Conservation (phyloP, 805 yeast genomes). For the Saccharomycopsis synnaedendra region DNA sequence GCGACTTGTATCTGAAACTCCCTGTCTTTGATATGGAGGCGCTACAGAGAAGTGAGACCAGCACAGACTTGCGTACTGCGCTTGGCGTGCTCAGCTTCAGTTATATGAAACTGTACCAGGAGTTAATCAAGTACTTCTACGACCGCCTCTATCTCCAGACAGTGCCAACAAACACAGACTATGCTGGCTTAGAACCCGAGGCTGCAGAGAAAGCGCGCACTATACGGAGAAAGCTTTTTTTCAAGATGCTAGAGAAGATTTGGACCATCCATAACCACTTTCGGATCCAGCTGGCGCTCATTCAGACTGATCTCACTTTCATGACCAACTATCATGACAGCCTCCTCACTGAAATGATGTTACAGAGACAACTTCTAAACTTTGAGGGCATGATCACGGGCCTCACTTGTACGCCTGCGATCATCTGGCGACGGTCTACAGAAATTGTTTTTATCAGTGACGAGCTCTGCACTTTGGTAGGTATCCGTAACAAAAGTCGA, state of each 20-base stretch:
- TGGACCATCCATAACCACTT: conserved; percentile 16
- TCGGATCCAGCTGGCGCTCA: conserved; percentile 15
- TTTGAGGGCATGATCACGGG: conserved; percentile 28
- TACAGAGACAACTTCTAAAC: conserved; percentile 24
- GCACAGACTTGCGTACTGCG: conserved; percentile 8
- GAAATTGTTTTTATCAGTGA: conserved; percentile 72
- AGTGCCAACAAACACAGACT: background rate
- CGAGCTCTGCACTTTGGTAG: conserved; percentile 61
- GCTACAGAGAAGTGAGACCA: background rate
- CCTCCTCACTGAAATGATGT: conserved; percentile 26
- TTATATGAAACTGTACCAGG: conserved; percentile 16
- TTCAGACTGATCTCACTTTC: conserved; percentile 13
- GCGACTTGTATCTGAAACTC: conserved; percentile 13
- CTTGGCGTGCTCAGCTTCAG: conserved; percentile 12
- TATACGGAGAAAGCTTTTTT: conserved; percentile 11
- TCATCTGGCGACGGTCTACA: conserved; percentile 80
- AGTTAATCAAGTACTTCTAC: conserved; percentile 15
- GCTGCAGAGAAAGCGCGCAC: background rate
- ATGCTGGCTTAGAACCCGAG: background rate
- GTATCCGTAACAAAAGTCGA: conserved; percentile 21
- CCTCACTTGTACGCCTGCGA: conserved; percentile 64
- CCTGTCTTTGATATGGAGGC: conserved; percentile 14
- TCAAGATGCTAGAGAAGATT: conserved; percentile 15
- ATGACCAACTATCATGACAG: conserved; percentile 13
- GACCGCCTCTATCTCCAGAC: conserved; percentile 13